Percentiles rank a stretch among this genome's conserved stretches.
These are phyloP conservation scores for Candida wancherniae DNA, from an alignment of 805 yeast genomes.

Conservation along the genomic window DNA sequence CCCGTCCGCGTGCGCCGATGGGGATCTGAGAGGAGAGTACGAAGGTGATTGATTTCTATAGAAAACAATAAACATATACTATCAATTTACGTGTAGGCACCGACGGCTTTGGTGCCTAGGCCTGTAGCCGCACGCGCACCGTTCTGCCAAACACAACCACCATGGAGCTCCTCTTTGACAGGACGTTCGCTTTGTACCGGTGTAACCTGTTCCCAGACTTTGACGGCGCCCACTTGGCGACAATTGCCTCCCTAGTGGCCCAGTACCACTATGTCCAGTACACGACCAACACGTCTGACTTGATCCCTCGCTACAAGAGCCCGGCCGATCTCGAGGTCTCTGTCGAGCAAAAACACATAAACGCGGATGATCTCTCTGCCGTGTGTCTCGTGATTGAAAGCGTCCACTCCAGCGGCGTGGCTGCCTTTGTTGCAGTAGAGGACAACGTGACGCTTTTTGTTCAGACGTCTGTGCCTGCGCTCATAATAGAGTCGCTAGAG, in stretches of 20 bases:
- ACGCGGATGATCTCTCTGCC: slow-evolving; percentile 1
- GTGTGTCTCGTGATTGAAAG: slow-evolving; percentile 5
- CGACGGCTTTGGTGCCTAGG: too few relatives aligned
- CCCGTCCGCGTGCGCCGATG: background rate
- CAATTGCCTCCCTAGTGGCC: slow-evolving; percentile 8
- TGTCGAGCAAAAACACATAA: background rate
- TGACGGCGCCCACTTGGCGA: slow-evolving; percentile 2
- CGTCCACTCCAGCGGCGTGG: slow-evolving; percentile 5
- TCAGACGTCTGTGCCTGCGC: slow-evolving; percentile 4
- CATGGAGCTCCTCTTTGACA: slow-evolving; percentile 11
- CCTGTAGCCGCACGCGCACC: too few relatives aligned
- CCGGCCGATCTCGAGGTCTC: slow-evolving; percentile 8
- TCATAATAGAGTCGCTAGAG: slow-evolving; percentile 11
- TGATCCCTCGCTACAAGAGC: slow-evolving; percentile 8
- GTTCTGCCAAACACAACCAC: background rate
- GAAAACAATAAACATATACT: too few relatives aligned
- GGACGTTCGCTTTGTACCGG: slow-evolving; percentile 6
- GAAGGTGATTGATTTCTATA: background rate
- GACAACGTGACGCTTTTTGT: slow-evolving; percentile 4
- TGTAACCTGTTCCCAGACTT: slow-evolving; percentile 8
- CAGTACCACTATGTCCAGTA: slow-evolving; percentile 10
- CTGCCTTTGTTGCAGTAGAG: slow-evolving; percentile 6
- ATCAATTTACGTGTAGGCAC: too few relatives aligned
- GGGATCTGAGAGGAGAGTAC: background rate
- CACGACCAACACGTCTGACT: slow-evolving; percentile 7